phyloP scores from a whole-genome alignment of 352 stramenopile genomes.

The Phytopythium ostracodes region DNA sequence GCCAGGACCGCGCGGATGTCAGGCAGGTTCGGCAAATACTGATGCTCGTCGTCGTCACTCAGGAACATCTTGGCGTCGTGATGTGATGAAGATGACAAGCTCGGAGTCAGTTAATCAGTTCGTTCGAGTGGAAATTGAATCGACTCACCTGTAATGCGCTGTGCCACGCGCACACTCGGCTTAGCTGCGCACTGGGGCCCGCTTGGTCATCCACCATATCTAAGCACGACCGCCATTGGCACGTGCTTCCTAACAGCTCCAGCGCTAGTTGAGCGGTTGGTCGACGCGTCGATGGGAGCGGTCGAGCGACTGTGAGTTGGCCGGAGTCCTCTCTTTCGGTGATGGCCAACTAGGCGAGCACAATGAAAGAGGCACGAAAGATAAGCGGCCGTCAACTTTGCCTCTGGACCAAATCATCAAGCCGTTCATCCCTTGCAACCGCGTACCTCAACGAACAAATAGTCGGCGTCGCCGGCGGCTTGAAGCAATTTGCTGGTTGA shows the following conservation, averaged over 20 bases:
- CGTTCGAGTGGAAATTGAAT: no score
- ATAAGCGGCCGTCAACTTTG: no score
- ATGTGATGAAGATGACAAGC: background rate
- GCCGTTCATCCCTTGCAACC: no score
- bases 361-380: no score
- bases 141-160: constrained; percentile 17
- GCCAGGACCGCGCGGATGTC: constrained; percentile 6
- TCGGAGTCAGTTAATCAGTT: background rate
- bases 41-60: constrained; percentile 17
- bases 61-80: constrained; percentile 13
- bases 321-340: background rate
- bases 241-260: constrained; percentile 15
- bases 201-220: background rate
- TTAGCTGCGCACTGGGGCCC: background rate
- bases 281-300: background rate
- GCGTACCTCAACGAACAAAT: constrained; percentile 23
- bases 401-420: no score
- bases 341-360: background rate
- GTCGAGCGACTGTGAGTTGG: background rate
- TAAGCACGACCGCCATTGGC: constrained; percentile 36
- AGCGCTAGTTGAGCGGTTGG: background rate
- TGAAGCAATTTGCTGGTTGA: constrained; percentile 3
- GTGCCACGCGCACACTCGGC: constrained; percentile 29
- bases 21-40: constrained; percentile 19
- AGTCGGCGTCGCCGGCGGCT: constrained; percentile 13